A percentile compares a stretch with the other conserved stretches of the same genome.
Evolutionary conservation across 2,329 filamentous ascomycete genomes (phyloP).

Genomic region (Knoxdaviesia proteae): DNA sequence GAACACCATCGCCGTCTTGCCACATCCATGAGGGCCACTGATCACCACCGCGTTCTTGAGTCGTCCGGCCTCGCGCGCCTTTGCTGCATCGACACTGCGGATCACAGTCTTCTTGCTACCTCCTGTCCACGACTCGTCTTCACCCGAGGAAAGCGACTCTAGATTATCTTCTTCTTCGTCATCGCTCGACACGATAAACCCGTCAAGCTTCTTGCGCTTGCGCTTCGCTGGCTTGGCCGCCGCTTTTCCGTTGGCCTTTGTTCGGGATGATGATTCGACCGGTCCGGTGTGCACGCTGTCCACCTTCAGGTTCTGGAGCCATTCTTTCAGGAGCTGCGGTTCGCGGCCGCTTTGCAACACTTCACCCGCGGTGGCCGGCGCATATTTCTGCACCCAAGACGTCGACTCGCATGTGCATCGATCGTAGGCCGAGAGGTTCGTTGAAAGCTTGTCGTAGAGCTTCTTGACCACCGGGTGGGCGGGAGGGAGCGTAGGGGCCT

Average conservation of each 20-base stretch:
- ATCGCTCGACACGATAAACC: constrained; percentile 60
- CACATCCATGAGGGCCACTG: constrained; percentile 74
- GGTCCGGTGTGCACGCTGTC: constrained; percentile 49
- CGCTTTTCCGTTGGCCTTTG: constrained; percentile 11
- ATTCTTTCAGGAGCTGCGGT: constrained; percentile 50
- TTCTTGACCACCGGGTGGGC: constrained; percentile 37
- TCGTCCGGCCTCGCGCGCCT: constrained; percentile 22
- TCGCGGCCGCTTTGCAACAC: constrained; percentile 61
- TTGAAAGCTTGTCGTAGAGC: constrained; percentile 38
- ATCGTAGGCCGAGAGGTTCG: constrained; percentile 60
- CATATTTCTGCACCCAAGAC: constrained; percentile 71
- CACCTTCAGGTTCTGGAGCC: constrained; percentile 60
- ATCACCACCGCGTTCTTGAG: constrained; percentile 63
- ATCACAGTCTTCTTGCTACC: constrained; percentile 29
- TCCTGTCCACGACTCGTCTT: constrained; percentile 24
- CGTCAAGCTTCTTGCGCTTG: constrained; percentile 52
- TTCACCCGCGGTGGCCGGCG: constrained; percentile 44
- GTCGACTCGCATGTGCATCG: constrained; percentile 50
- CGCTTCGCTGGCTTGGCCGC: constrained; percentile 5
- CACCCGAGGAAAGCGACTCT: constrained; percentile 30
- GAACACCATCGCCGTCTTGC: constrained; percentile 83
- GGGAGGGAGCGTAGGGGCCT: constrained; percentile 1
- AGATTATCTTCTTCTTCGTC: constrained; percentile 41
- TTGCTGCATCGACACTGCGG: constrained; percentile 17
- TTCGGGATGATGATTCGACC: constrained; percentile 11